These are phyloP conservation scores for Globisporangium okanoganense DNA, from an alignment of 352 stramenopile genomes.

Conservation along the genomic window DNA sequence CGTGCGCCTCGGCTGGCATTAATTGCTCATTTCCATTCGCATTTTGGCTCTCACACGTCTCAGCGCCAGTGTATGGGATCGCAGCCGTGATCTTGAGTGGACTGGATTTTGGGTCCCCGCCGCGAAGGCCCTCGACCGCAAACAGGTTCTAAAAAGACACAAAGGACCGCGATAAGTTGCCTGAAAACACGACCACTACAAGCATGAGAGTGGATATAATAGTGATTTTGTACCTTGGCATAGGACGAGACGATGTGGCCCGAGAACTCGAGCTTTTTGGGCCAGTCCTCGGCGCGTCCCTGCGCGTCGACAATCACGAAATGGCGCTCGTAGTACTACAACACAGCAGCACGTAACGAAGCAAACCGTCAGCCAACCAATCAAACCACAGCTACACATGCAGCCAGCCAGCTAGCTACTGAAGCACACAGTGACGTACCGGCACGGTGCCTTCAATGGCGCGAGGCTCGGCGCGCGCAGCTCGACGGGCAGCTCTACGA, in stretches of 20 bases:
- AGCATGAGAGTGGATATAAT: background rate
- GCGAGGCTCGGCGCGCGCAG: conserved; percentile 17
- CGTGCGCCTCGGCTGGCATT: conserved; percentile 22
- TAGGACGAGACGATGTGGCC: conserved; percentile 54
- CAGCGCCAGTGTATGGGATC: conserved; percentile 34
- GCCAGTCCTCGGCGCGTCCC: conserved; percentile 42
- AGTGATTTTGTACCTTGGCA: conserved; percentile 19
- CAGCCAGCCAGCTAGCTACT: background rate
- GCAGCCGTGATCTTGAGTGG: conserved; percentile 46
- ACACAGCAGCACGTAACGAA: no score
- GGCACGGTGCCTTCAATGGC: conserved; percentile 55
- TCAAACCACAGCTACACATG: no score
- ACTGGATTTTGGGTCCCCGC: conserved; percentile 31
- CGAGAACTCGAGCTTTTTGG: conserved; percentile 66
- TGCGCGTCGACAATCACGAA: conserved; percentile 53
- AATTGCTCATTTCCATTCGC: background rate
- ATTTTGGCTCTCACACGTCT: background rate
- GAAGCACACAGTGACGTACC: conserved; percentile 1
- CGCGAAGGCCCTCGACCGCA: conserved; percentile 25
- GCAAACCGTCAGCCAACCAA: background rate
- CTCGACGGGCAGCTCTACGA: conserved; percentile 20
- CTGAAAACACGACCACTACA: background rate
- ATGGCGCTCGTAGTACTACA: conserved; percentile 50
- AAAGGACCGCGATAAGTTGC: background rate
- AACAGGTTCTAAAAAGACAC: conserved; percentile 19